Evolutionary conservation across 139 green algal species (phyloP).

Genomic region (Chlorella sp.): DNA sequence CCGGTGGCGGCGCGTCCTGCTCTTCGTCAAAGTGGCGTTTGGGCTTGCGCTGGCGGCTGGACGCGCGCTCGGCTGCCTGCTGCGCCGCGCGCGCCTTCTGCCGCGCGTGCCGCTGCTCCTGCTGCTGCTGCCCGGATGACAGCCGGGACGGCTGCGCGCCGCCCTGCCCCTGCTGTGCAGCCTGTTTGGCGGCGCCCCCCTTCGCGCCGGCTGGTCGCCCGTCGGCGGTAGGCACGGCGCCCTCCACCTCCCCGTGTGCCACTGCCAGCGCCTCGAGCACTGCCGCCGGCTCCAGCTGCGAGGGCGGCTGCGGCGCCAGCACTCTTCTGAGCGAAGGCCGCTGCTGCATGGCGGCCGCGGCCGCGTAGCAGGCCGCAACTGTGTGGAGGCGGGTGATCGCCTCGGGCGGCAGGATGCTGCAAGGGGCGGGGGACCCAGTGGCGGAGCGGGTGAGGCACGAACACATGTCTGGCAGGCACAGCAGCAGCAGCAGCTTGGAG

Average conservation of each 20-base stretch:
- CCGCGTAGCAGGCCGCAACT: too few relatives aligned
- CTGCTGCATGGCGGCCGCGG: too few relatives aligned
- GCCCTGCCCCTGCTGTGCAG: too few relatives aligned
- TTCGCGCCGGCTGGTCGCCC: too few relatives aligned
- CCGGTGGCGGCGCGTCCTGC: not conserved
- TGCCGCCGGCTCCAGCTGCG: too few relatives aligned
- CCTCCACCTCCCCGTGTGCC: too few relatives aligned
- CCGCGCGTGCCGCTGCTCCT: not conserved
- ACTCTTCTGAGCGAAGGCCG: too few relatives aligned
- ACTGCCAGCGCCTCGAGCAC: too few relatives aligned
- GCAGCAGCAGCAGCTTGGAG: not conserved
- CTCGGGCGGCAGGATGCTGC: not conserved
- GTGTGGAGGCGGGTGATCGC: not conserved
- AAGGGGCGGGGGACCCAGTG: not conserved
- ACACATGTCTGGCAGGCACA: not conserved
- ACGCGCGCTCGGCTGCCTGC: not conserved
- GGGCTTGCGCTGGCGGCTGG: not conserved
- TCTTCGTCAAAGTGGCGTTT: not conserved
- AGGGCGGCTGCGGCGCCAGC: too few relatives aligned
- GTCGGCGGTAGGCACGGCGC: too few relatives aligned
- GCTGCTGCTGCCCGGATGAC: not conserved
- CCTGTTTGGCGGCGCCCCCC: too few relatives aligned
- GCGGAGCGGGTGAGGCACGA: not conserved
- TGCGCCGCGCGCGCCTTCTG: not conserved
- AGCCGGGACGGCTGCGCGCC: not conserved